A percentile compares a stretch with the other conserved stretches of the same genome.
phyloP scores from a whole-genome alignment of 2,329 filamentous ascomycete species.

The Colletotrichum phormii region DNA sequence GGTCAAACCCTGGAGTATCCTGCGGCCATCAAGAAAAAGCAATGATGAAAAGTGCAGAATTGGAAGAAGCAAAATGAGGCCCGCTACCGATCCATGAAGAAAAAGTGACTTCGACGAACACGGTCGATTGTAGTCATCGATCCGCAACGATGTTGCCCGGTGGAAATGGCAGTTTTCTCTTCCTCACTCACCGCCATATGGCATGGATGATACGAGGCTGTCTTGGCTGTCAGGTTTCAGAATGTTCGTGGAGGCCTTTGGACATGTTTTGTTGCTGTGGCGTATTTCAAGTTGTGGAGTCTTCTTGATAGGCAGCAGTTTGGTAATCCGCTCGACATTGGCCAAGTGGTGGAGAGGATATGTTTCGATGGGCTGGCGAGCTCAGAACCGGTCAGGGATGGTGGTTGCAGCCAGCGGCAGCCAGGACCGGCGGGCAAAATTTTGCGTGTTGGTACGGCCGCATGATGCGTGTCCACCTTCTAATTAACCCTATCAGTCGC shows the following conservation, averaged over 20 bases:
- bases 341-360: neutral
- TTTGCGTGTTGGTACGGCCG: constrained; percentile 3
- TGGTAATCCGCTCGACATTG: neutral
- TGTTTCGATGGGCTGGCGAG: neutral
- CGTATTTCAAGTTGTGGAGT: neutral
- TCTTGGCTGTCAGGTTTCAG: neutral
- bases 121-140: neutral
- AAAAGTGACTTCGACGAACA: neutral
- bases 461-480: neutral
- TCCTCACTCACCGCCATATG: neutral
- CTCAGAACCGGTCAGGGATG: neutral
- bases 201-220: neutral
- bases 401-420: neutral
- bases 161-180: neutral
- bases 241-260: neutral
- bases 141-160: neutral
- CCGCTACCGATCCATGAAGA: neutral
- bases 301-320: neutral
- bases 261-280: neutral
- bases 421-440: neutral
- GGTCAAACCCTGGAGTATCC: neutral
- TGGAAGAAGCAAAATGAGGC: neutral
- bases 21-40: neutral
- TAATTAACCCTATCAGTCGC: neutral
- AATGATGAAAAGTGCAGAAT: neutral